Percentiles rank a stretch among this genome's conserved stretches.
Evolutionary conservation across 768 basidiomycete genomes (phyloP).

Genomic region (Kwoniella sp.): DNA sequence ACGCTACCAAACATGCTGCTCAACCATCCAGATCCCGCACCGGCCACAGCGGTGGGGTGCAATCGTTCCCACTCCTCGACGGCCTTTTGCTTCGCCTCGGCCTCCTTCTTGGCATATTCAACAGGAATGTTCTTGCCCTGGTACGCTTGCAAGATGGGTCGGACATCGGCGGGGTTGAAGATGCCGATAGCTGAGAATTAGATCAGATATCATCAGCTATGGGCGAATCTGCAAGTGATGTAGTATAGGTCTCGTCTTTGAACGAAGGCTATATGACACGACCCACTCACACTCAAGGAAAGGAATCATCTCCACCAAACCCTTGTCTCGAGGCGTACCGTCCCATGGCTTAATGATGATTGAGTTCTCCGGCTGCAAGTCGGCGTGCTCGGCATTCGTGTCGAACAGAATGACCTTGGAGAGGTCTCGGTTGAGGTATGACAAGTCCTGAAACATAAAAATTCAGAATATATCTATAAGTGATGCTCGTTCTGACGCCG

Average conservation of each 20-base stretch:
- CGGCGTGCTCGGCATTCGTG: constrained; percentile 74
- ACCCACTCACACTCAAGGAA: constrained; percentile 82
- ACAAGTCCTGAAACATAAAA: constrained; percentile 67
- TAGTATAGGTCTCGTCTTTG: no score
- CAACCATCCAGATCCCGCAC: constrained; percentile 42
- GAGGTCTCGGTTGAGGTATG: constrained; percentile 91
- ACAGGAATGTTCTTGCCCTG: constrained; percentile 81
- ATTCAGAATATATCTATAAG: no score
- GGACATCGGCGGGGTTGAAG: constrained; percentile 81
- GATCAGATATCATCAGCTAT: neutral
- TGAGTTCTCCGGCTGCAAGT: constrained; percentile 84
- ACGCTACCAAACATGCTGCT: constrained; percentile 49
- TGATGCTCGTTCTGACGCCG: neutral
- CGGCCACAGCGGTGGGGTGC: constrained; percentile 40
- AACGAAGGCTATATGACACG: no score
- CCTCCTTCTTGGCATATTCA: constrained; percentile 87
- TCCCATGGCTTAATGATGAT: constrained; percentile 83
- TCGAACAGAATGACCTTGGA: constrained; percentile 87
- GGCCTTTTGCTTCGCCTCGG: constrained; percentile 74
- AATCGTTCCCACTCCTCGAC: constrained; percentile 76
- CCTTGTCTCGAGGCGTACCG: constrained; percentile 71
- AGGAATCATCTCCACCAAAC: constrained; percentile 88
- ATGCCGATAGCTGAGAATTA: constrained; percentile 76
- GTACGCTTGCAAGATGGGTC: constrained; percentile 82
- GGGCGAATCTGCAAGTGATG: neutral